Percentiles rank a stretch among this genome's conserved stretches.
These are phyloP conservation scores for Eimeria mitis DNA, from an alignment of 169 alveolate genomes.

Conservation along the genomic window DNA sequence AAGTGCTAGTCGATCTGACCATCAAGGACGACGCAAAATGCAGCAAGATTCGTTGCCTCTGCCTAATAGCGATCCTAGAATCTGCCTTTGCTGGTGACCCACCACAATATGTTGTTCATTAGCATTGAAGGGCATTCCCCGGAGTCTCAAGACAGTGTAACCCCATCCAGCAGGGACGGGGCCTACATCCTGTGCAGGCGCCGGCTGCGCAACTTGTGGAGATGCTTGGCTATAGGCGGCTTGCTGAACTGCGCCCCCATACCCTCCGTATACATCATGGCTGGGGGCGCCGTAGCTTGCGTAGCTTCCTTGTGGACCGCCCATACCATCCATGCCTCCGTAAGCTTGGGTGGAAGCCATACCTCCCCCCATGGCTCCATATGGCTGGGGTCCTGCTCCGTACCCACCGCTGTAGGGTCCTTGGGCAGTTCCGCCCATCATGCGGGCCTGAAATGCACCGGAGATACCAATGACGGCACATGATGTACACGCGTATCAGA, in stretches of 20 bases:
- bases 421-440: slow-evolving; percentile 38
- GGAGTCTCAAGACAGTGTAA: slow-evolving; percentile 81
- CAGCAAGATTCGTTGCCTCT: not conserved
- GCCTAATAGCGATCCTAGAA: not conserved
- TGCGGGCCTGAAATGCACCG: slow-evolving; percentile 43
- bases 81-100: slow-evolving; percentile 3
- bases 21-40: not conserved
- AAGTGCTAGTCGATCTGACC: not conserved
- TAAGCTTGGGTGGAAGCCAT: slow-evolving; percentile 44
- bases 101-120: slow-evolving; percentile 86
- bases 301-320: slow-evolving; percentile 66
- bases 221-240: slow-evolving; percentile 42
- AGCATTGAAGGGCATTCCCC: slow-evolving; percentile 88
- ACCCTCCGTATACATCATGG: slow-evolving; percentile 69
- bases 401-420: slow-evolving; percentile 73
- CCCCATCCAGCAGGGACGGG: slow-evolving; percentile 73
- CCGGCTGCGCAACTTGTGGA: slow-evolving; percentile 65
- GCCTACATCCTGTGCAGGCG: slow-evolving; percentile 68
- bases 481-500: not conserved
- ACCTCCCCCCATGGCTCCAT: slow-evolving; percentile 59
- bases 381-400: slow-evolving; percentile 52
- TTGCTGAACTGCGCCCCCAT: slow-evolving; percentile 46
- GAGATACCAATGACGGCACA: not conserved
- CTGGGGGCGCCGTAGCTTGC: slow-evolving; percentile 61
- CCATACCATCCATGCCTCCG: slow-evolving; percentile 71